Evolutionary conservation across 305 asterid genomes (phyloP).

Genomic region (Lippia alba): DNA sequence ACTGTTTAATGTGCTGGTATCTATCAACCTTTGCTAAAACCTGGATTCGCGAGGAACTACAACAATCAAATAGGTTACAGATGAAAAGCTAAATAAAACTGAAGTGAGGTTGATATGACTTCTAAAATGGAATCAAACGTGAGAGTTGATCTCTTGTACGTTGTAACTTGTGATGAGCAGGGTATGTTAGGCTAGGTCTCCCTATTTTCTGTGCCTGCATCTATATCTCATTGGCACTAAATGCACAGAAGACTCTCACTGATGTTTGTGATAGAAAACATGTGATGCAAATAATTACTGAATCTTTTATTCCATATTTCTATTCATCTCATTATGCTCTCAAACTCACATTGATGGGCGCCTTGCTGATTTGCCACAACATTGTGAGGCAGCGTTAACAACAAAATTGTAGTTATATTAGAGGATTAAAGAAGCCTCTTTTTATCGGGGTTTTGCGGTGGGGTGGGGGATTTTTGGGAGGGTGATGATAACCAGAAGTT

Average conservation of each 20-base stretch:
- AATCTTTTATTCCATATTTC: too few species aligned
- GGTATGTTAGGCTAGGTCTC: background rate
- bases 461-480: too few species aligned
- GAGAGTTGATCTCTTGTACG: slow-evolving; percentile 11
- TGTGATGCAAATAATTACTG: too few species aligned
- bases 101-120: background rate
- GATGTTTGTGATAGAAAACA: background rate
- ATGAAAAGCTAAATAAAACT: slow-evolving; percentile 4
- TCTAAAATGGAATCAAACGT: background rate
- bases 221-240: background rate
- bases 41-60: slow-evolving; percentile 9
- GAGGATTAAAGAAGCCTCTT: background rate
- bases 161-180: slow-evolving; percentile 13
- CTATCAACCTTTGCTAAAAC: background rate
- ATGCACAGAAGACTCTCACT: background rate
- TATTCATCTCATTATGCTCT: background rate
- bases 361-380: background rate
- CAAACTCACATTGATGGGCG: background rate
- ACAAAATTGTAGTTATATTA: background rate
- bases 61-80: slow-evolving; percentile 1
- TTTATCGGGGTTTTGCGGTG: background rate
- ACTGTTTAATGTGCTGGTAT: slow-evolving; percentile 24
- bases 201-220: background rate
- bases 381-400: too few species aligned
- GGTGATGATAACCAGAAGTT: background rate